Evolutionary conservation across 148 eudicot genomes (phyloP), one percentile per base, ranked within the genome.

Genomic region (Rhododendron molle): DNA sequence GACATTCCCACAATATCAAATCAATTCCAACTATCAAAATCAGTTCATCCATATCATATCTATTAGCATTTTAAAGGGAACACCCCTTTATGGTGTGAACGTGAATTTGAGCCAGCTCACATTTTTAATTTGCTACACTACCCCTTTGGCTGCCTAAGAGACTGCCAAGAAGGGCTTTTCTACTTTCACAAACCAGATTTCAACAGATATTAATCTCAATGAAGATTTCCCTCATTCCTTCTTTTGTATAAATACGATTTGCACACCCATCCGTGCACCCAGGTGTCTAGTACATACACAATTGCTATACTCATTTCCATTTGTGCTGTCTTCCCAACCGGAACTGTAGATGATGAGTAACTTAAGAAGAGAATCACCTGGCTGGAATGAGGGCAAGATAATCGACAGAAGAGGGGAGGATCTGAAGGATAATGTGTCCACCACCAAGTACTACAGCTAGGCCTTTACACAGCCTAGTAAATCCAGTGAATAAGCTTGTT

Each of bases 341-440:
- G 11, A 10, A 80, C 23, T 32, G 2, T 30, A 30, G 3, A 80
- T 12, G 44, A 40, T 40, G 32, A 52, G 36, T 52, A 54, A 32
- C 8, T 30, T 10, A 54, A 81, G 47, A 2, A 52, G 21, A 83
- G 30, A 85, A 23, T 88, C 2, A 95, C 99, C 94, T 95, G 74
- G 97, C 97, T 86, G 99, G 99, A 79, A 96, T 94, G 32, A 96
- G 95, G 28, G 98, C 98, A 72, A 96, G 95, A 88, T 93, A 96
- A 62, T 88, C 80, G 78, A 94, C 87, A 7, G 94, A 90, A 32
- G 95, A 91, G 52, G 98, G 98, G 32, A 94, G 84, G 86, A 95
- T 91, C 89, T 93, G 97, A 90, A 95, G 92, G 44, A 91, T 87
- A 92, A 94, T 87, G 93, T 96, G 96, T 34, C 94, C 98, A 46